A percentile compares a stretch with the other conserved stretches of the same genome.
phyloP scores from a whole-genome alignment of 129 eudicot species.

The Escallonia rubra region DNA sequence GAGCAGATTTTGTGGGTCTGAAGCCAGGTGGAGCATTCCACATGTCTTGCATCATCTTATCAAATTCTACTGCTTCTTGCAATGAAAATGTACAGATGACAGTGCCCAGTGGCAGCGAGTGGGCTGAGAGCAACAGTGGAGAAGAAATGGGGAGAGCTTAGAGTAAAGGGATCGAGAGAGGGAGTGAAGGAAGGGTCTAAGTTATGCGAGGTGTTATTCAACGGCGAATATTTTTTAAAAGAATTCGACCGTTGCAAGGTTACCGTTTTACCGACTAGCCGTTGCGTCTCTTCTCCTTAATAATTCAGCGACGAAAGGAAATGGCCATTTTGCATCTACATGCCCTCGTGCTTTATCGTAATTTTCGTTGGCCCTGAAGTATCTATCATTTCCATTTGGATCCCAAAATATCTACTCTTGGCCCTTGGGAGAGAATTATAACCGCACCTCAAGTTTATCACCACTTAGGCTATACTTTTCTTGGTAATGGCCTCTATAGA shows the following conservation, averaged over 20 bases:
- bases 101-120: conserved; percentile 17
- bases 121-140: conserved; percentile 8
- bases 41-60: conserved; percentile 77
- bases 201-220: conserved; percentile 15
- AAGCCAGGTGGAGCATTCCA: conserved; percentile 96
- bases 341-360: too few species aligned
- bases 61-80: background rate
- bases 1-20: conserved; percentile 85
- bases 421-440: too few species aligned
- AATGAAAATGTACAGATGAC: background rate
- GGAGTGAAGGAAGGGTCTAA: conserved; percentile 23
- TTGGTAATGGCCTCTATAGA: too few species aligned
- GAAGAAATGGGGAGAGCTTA: conserved; percentile 1
- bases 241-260: conserved; percentile 54
- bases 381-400: too few species aligned
- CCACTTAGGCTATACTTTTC: too few species aligned
- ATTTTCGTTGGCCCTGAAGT: too few species aligned
- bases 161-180: conserved; percentile 11
- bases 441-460: too few species aligned
- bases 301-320: background rate
- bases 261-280: conserved; percentile 60
- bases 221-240: conserved; percentile 21
- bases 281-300: conserved; percentile 26
- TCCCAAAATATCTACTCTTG: too few species aligned
- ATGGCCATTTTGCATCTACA: too few species aligned